Base-by-base conservation (phyloP, 106 monocot genomes). In the Alisma plantagoaquatica region DNA sequence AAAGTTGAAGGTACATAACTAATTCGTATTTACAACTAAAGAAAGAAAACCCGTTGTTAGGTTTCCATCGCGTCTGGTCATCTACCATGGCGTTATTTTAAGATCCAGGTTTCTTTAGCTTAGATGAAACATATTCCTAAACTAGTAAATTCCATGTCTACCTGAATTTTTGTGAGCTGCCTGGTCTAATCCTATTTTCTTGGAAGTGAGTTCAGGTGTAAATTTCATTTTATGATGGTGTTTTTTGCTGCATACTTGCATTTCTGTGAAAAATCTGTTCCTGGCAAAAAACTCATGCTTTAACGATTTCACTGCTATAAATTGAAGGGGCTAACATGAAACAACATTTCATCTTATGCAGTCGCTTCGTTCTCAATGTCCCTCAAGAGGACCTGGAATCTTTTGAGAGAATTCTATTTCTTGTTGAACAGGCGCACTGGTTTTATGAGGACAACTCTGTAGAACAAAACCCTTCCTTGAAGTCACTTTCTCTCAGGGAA, bases 361-460 rank as follows among this genome's bases (percentile, higher is more conserved):
- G 94, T 53, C 84, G 96, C 1, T 96, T 96, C 67, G 72, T 96
- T 21, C 47, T 96, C 68, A 96, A 96, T 67, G 88, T 96, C 25
- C 89, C 88, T 26, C 76, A 96, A 63, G 96, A 96, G 70, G 94
- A 96, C 60, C 54, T 96, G 67, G 87, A 96, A 56, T 87, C 94
- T 2, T 88, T 96, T 57, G 94, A 96, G 76, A 87, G 96, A 69
- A 96, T 96, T 49, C 69, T 96, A 43, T 96, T 89, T 59, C 73
- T 96, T 25, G 77, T 96, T 22, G 96, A 96, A 68, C 88, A 89
- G 67, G 96, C 96, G 8, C 96, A 89, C 41, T 96, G 96, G 96
- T 96, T 96, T 62, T 96, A 96, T 33, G 88, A 96, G 71, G 96
- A 96, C 73, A 96, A 96, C 27, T 81, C 87, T 0, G 96, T 89